Evolutionary conservation across 768 basidiomycete species (phyloP).

Genomic region (Russula earlei): DNA sequence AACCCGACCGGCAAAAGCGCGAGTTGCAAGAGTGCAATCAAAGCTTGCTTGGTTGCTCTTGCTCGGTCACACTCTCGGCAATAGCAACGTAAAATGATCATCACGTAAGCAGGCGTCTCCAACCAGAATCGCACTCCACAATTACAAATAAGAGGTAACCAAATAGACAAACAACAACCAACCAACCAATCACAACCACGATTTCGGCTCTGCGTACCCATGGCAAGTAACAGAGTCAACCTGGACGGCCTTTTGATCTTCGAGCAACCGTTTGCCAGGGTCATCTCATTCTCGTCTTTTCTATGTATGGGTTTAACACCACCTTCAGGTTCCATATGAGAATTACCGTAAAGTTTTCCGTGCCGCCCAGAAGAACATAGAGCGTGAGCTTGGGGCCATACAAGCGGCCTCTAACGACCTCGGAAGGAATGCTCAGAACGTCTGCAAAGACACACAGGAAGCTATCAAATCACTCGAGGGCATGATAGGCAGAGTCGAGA

Average conservation of each 20-base stretch:
- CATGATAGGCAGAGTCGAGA: conserved; percentile 70
- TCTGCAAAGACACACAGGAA: conserved; percentile 38
- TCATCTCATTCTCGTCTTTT: conserved; percentile 28
- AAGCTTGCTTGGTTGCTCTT: no score
- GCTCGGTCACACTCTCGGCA: no score
- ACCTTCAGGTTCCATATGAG: conserved; percentile 73
- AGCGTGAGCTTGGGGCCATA: conserved; percentile 62
- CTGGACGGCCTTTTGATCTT: conserved; percentile 69
- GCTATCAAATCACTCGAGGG: conserved; percentile 53
- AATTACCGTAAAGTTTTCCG: conserved; percentile 85
- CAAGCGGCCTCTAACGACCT: conserved; percentile 53
- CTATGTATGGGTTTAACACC: background rate
- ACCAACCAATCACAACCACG: no score
- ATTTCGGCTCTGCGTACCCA: no score
- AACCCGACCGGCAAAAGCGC: no score
- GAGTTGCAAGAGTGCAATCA: no score
- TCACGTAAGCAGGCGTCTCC: conserved; percentile 5
- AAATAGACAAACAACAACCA: no score
- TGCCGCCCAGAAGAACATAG: conserved; percentile 69
- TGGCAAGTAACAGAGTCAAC: conserved; percentile 44
- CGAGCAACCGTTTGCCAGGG: conserved; percentile 75
- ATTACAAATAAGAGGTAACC: no score
- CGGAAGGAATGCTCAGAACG: conserved; percentile 34
- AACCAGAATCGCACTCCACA: no score
- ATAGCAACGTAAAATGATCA: background rate